These are phyloP conservation scores for Crotalaria pallida DNA, from an alignment of 306 rosid genomes.

Conservation along the genomic window DNA sequence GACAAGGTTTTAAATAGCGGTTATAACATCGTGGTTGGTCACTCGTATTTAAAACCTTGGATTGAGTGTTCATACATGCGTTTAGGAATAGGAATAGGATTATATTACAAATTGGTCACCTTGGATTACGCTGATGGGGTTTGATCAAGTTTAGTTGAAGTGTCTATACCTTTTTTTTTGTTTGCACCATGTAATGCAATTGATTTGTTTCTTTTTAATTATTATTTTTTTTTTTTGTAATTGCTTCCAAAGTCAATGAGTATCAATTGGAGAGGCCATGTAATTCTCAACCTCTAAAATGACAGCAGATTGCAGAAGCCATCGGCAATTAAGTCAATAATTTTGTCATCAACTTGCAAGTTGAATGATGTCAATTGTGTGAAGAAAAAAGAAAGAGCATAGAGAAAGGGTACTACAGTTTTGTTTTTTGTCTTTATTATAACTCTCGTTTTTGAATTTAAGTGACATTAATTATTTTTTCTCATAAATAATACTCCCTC, in stretches of 20 bases:
- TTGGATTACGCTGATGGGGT: not conserved
- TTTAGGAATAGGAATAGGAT: slow-evolving; percentile 9
- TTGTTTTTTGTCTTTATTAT: too few relatives aligned
- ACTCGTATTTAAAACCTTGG: too few relatives aligned
- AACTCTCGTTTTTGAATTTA: too few relatives aligned
- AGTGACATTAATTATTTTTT: too few relatives aligned
- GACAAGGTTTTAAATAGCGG: too few relatives aligned
- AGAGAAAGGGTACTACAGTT: too few relatives aligned
- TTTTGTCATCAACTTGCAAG: not conserved
- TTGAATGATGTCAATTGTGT: not conserved
- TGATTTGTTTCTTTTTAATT: not conserved
- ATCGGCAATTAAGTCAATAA: not conserved
- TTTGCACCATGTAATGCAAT: not conserved
- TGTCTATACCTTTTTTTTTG: slow-evolving; percentile 2
- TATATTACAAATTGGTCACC: not conserved
- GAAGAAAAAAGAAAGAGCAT: too few relatives aligned
- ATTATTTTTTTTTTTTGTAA: not conserved
- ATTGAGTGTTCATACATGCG: too few relatives aligned
- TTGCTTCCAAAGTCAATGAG: not conserved
- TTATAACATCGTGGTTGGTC: too few relatives aligned
- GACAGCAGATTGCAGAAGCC: not conserved
- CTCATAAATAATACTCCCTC: too few relatives aligned
- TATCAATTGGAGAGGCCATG: not conserved
- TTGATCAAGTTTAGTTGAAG: not conserved
- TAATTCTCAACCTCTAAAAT: not conserved